Evolutionary conservation across 345 rosid species (phyloP), one percentile per base, ranked within the genome.

Genomic region (Eutrema heterophyllum): DNA sequence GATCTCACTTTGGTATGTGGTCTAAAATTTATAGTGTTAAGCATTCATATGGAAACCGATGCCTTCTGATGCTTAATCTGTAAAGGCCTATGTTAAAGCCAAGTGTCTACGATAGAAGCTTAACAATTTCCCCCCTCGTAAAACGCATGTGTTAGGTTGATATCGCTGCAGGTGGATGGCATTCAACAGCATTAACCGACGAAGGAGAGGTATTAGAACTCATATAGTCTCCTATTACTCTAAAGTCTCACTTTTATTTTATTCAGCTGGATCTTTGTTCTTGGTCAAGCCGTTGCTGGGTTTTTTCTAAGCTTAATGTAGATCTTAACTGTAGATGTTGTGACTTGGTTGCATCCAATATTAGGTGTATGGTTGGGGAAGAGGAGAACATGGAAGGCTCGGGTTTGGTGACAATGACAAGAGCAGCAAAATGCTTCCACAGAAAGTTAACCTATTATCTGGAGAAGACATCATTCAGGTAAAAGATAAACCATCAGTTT

Each of bases 111-210:
- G 1, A 3, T 14, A 53, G 0, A 53, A 73, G 64, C 41, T 64
- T 64, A 64, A 45, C 54, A 24, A 3, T 55, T 14, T 10, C n/a
- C 13, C 13, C 46, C 64, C 4, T 56, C 24, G 5, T 27, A 0
- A 12, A 26, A 64, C 14, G 4, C 70, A 45, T 73, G 49, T 54
- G 48, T 54, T 73, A 96, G 99, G 95, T 92, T 86, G 99, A 92
- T 83, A 96, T 96, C 68, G 99, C 98, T 70, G 98, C 93, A 65
- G 98, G 99, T 68, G 99, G 99, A 79, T 96, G 99, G 99, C 99
- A 96, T 81, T 96, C 99, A 58, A 89, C 96, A 70, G 96, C 91
- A 14, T 73, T 96, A 79, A 92, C 99, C 12, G 77, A 82, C 21
- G 86, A 86, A 16, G 95, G 96, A 54, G 95, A 92, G 95, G 99